A percentile compares a stretch with the other conserved stretches of the same genome.
phyloP scores from a whole-genome alignment of 768 basidiomycete genomes.

The Leccinum disarticulatum region DNA sequence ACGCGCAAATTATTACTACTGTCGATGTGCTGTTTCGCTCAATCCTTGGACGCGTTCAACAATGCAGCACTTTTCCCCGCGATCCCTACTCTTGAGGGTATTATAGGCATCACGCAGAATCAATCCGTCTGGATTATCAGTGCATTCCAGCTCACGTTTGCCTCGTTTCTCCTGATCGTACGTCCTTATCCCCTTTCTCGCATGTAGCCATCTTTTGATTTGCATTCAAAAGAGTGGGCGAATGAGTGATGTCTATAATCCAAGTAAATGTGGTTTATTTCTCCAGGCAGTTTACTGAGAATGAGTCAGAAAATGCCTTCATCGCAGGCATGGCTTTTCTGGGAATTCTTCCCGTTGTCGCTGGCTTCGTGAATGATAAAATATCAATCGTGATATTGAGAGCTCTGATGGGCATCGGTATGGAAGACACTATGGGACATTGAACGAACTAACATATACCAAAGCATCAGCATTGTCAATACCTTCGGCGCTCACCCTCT shows the following conservation, averaged over 20 bases:
- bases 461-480: constrained; percentile 49
- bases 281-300: constrained; percentile 29
- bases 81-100: constrained; percentile 34
- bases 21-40: constrained; percentile 39
- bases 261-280: constrained; percentile 30
- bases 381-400: constrained; percentile 51
- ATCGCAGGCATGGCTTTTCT: constrained; percentile 40
- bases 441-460: constrained; percentile 2
- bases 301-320: constrained; percentile 43
- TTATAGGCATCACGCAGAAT: constrained; percentile 23
- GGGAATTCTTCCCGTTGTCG: constrained; percentile 43
- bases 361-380: constrained; percentile 48
- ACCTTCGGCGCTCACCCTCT: constrained; percentile 49
- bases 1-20: constrained; percentile 34
- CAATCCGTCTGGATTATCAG: constrained; percentile 43
- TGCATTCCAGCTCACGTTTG: constrained; percentile 48
- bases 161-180: constrained; percentile 37
- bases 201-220: constrained; percentile 8
- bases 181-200: not conserved
- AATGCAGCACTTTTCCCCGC: constrained; percentile 42
- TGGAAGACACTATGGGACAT: not conserved
- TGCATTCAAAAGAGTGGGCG: constrained; percentile 22
- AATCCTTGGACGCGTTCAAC: constrained; percentile 46
- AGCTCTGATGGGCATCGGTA: constrained; percentile 50
- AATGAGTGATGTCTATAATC: constrained; percentile 25